A percentile compares a stretch with the other conserved stretches of the same genome.
Evolutionary conservation across 2,329 filamentous ascomycete genomes (phyloP).

Genomic region (Cercospora berteroae): DNA sequence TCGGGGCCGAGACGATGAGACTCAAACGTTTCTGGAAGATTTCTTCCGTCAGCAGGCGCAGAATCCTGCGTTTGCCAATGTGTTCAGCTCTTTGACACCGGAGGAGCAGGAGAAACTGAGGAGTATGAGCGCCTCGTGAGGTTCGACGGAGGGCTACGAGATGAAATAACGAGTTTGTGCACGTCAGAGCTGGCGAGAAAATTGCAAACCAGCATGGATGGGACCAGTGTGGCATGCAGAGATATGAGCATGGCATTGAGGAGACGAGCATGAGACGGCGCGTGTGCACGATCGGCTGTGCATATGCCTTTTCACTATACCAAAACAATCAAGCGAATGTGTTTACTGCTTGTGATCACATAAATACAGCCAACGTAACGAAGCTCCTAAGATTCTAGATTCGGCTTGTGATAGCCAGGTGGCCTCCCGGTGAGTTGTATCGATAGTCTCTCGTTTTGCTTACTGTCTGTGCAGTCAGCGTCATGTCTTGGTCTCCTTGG

Average conservation of each 20-base stretch:
- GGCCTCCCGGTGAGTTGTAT: too few relatives aligned
- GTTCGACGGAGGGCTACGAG: neutral
- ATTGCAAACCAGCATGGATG: neutral
- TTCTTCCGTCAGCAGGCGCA: constrained; percentile 66
- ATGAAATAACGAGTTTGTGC: neutral
- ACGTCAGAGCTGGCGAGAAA: neutral
- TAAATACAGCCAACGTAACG: neutral
- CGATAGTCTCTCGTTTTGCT: neutral
- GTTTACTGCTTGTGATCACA: neutral
- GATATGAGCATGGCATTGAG: neutral
- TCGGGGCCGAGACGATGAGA: constrained; percentile 83
- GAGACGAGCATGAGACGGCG: neutral
- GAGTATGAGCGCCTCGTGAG: constrained; percentile 29
- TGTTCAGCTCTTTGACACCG: constrained; percentile 55
- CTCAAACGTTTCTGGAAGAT: constrained; percentile 75
- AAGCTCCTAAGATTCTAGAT: too few relatives aligned
- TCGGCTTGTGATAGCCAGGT: neutral
- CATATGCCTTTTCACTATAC: neutral
- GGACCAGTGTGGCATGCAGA: neutral
- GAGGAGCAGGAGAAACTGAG: constrained; percentile 56
- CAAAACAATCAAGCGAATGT: neutral
- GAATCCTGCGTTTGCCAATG: constrained; percentile 55
- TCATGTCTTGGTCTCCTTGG: neutral
- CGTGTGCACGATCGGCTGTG: neutral
- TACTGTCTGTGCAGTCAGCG: neutral